Base-by-base conservation (phyloP, 2,329 filamentous ascomycete genomes). In the Paecilomyces fulvus region DNA sequence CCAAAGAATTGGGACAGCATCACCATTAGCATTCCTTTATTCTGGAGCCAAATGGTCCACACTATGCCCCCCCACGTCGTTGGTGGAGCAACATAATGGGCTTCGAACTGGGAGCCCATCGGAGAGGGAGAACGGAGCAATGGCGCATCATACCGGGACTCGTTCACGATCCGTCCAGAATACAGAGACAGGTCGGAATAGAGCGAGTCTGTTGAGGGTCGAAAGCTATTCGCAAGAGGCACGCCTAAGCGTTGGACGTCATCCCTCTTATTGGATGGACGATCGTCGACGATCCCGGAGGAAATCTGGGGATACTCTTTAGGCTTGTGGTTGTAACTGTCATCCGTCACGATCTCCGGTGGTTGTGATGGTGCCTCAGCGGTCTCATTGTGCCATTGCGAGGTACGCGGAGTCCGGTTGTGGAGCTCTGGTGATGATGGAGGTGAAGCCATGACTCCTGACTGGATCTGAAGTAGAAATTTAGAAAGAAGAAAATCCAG, bases 1-100 rank as follows among this genome's bases (percentile, higher is more conserved):
- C 87, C 90, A 64, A 96, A 96, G 33, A 94, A 76, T 71, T 95
- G 90, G 0, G 90, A 82, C 2, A 86, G 59, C 17, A 91, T 77
- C 49, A 96, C 89, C 49, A 91, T 77, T 21, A 87, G 76, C 20
- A 92, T 80, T 1, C 89, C 88, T 62, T 87, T 86, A 65, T 94
- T 91, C 55, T 77, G 75, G 3, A 72, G 60, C 86, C 87, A 90
- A 53, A 67, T 55, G 1, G 56, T 51, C 43, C 12, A 65, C 62
- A 66, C 57, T 49, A 60, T 66, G 30, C 56, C 63, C 49, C 60
- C 64, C 65, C 67, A 66, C 57, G 67, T 68, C 51, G 56, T 65
- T 53, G 65, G 55, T 58, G 64, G 58, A 58, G 60, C 62, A 49
- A 37, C 57, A 30, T 58, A 48, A 37, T 31, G 17, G n/a, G 51